Evolutionary conservation across 139 green algal species (phyloP), one percentile per base, ranked within the genome.

Genomic region (Picochlorum sp.): DNA sequence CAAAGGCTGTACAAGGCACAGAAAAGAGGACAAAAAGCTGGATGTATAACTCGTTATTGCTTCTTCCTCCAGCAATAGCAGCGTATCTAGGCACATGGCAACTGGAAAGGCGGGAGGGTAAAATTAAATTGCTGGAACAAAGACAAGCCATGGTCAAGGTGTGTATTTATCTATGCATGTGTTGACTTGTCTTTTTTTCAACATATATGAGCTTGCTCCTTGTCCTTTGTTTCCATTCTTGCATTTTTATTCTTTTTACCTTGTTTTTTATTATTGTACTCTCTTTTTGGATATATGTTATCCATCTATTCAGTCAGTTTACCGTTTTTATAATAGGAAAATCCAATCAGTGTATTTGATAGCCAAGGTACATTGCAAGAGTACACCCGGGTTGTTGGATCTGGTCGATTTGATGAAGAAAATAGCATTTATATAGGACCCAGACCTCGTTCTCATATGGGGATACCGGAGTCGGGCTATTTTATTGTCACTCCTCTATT

Each of bases 391-490:
- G 79, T 86, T 28, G n/a, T 8, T 0, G 67, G 45, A 13, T 39
- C 55, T 20, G 84, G 84, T 4, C 18, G 47, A 20, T 74, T 82
- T 39, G 39, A 79, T 24, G 68, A 91, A 44, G 65, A 73, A 1
- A 50, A 57, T 36, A 75, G 59, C 10, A 30, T 85, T 14, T 90
- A 71, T 55, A 72, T 92, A 30, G 84, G 84, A 8, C 84, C 84
- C 0, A 44, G 83, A 20, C 76, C 72, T 10, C 61, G 76, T 20
- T 75, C 47, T 29, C 55, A 30, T 24, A 68, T 73, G 59, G 76
- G 76, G 3, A 13, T 32, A 22, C 51, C 16, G 39, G 33, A 33
- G 33, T 50, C 59, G 37, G 65, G 83, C 52, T 91, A 74, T 68
- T 51, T 84, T 26, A 40, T 84, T 1, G 40, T 91, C 30, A 91